Evolutionary conservation across 257 asterid species (phyloP).

Genomic region (Nicotiana tabacum): DNA sequence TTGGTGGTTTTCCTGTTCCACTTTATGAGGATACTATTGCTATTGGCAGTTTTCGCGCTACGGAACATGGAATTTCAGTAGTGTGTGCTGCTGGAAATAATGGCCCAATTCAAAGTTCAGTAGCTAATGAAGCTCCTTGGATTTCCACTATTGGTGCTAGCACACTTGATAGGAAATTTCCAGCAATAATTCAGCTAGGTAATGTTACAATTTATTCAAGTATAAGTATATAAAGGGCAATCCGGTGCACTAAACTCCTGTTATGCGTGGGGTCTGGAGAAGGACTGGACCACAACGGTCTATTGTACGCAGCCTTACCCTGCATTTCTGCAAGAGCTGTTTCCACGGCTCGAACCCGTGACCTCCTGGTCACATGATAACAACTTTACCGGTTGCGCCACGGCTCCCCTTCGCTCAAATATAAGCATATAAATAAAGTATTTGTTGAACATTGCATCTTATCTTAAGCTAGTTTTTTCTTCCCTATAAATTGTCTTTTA

Average conservation of each 20-base stretch:
- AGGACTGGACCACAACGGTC: too few species aligned
- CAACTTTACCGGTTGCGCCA: too few species aligned
- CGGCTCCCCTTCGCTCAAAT: too few species aligned
- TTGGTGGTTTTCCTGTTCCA: conserved; percentile 12
- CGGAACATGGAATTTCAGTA: conserved; percentile 6
- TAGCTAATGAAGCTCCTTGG: conserved; percentile 17
- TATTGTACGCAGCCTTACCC: too few species aligned
- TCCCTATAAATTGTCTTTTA: background rate
- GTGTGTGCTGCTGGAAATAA: conserved; percentile 14
- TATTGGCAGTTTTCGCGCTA: conserved; percentile 15
- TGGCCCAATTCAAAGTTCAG: conserved; percentile 12
- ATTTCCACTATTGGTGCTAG: conserved; percentile 13
- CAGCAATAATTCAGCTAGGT: conserved; percentile 14
- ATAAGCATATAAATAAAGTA: too few species aligned
- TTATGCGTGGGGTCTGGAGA: too few species aligned
- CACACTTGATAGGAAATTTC: conserved; percentile 13
- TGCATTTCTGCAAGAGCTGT: too few species aligned
- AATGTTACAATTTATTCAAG: background rate
- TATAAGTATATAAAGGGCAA: background rate
- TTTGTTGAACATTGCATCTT: background rate
- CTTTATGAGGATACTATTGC: conserved; percentile 16
- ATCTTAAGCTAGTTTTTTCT: background rate
- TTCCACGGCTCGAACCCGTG: too few species aligned
- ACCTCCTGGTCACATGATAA: too few species aligned
- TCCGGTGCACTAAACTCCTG: too few species aligned